Evolutionary conservation across 2,329 filamentous ascomycete species (phyloP).

Genomic region (Trichoderma semiorbis): DNA sequence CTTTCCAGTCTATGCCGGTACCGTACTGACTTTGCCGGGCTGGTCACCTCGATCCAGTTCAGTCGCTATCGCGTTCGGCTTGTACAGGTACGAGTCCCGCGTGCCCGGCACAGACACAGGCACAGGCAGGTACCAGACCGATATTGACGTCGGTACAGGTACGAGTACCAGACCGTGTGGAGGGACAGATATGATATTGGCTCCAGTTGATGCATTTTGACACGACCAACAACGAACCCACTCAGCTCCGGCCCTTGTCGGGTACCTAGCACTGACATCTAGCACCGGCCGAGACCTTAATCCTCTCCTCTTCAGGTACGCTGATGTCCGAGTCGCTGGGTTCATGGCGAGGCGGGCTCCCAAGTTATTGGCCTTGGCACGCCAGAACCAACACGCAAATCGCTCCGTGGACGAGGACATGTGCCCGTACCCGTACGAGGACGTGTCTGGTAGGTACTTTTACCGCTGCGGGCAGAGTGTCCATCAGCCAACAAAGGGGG

Average conservation of each 20-base stretch:
- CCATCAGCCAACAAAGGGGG: not conserved
- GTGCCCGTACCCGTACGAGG: not conserved
- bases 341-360: not conserved
- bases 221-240: not conserved
- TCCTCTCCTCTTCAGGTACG: not conserved
- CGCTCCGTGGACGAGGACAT: not conserved
- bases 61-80: not conserved
- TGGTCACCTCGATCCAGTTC: not conserved
- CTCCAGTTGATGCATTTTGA: not conserved
- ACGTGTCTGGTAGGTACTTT: not conserved
- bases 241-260: not conserved
- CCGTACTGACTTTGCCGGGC: not conserved
- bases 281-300: not conserved
- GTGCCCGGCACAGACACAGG: not conserved
- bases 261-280: not conserved
- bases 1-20: not conserved
- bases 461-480: not conserved
- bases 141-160: no score
- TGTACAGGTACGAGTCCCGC: not conserved
- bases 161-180: not conserved
- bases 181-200: not conserved
- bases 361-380: not conserved
- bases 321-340: not conserved
- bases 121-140: not conserved
- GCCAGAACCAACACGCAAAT: not conserved